Evolutionary conservation across 2,329 filamentous ascomycete species (phyloP), one percentile per base, ranked within the genome.

Genomic region (Fusarium pininemorale): DNA sequence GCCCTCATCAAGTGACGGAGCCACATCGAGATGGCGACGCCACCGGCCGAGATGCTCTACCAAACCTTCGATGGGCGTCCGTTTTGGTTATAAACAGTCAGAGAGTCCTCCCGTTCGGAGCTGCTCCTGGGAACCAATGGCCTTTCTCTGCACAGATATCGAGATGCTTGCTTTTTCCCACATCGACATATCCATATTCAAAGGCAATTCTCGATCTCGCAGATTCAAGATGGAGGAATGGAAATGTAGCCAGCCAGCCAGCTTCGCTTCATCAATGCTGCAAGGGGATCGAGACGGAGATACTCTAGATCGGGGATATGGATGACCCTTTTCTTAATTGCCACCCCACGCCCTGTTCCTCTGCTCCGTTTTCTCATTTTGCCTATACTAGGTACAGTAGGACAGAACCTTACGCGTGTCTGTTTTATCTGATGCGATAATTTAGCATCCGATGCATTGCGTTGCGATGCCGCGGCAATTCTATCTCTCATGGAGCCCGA

Each of bases 1-100:
- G 35, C 47, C 45, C 55, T 41, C 47, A 58, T 73, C 64, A 75
- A 66, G 64, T 75, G 69, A 73, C 51, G 54, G 48, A 54, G n/a
- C 56, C 58, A 59, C 58, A 76, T 77, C 75, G 69, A 74, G 73
- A 77, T 77, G 64, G 51, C 56, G 61, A 71, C 70, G 73, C 75
- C 75, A 75, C 69, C 55, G 39, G 55, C 58, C 50, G 59, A 74
- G 72, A 75, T 78, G 69, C 70, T 74, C 63, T 63, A 47, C 74
- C 63, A 72, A 70, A 70, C 56, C 62, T 60, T 68, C 72, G 75
- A 78, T 75, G 72, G 41, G 57, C 60, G 13, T 67, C 45, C n/a
- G 60, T 62, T 62, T 51, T 75, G 32, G 50, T 53, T 58, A 20
- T 48, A 30, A 39, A 38, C 24, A 59, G 35, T 47, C 39, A 24